These are phyloP conservation scores for Gynochthodes officinalis DNA, from an alignment of 257 asterid species.

Conservation along the genomic window DNA sequence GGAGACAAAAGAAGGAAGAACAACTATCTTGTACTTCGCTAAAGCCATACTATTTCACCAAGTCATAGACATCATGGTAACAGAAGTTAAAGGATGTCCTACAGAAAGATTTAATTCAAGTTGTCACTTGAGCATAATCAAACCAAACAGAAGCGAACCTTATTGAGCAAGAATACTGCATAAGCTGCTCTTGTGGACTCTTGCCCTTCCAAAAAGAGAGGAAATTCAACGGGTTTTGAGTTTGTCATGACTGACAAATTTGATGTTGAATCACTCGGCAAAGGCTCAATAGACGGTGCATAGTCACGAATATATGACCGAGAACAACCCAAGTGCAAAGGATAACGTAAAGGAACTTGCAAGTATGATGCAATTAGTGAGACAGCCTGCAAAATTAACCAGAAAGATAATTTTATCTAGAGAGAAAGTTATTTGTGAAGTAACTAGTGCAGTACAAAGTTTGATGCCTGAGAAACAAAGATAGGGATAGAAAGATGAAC, in stretches of 20 bases:
- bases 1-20: neutral
- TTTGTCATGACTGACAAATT: conserved; percentile 43
- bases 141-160: conserved; percentile 45
- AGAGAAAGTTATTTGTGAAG: conserved; percentile 14
- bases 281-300: conserved; percentile 75
- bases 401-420: conserved; percentile 20
- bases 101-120: neutral
- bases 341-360: conserved; percentile 92
- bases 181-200: conserved; percentile 98
- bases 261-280: conserved; percentile 43
- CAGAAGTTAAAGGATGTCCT: neutral
- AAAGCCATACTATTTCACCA: neutral
- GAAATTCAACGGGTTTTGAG: conserved; percentile 71
- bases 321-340: conserved; percentile 87
- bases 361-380: conserved; percentile 72
- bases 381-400: conserved; percentile 58
- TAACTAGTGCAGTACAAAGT: neutral
- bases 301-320: conserved; percentile 84
- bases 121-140: neutral
- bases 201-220: conserved; percentile 89
- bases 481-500: neutral
- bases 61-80: neutral
- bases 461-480: conserved; percentile 5
- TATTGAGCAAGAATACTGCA: conserved; percentile 93
- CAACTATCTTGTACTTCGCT: neutral